phyloP scores from a whole-genome alignment of 2,329 filamentous ascomycete species.

The Ascocoryne sarcoides region DNA sequence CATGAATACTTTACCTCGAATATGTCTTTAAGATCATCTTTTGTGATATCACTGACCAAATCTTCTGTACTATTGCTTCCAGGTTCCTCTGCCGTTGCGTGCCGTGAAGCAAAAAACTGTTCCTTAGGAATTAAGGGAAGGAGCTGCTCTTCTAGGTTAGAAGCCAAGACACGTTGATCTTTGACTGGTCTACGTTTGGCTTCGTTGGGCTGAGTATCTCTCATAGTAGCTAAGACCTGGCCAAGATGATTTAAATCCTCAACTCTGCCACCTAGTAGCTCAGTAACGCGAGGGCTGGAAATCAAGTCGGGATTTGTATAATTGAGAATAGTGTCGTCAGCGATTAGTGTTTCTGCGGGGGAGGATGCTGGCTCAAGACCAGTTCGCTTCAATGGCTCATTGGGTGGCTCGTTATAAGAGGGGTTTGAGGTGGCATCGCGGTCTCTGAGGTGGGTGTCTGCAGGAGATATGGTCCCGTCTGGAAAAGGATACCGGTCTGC shows the following conservation, averaged over 20 bases:
- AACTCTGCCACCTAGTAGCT: slow-evolving; percentile 45
- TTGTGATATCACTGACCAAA: not conserved
- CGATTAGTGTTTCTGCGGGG: slow-evolving; percentile 41
- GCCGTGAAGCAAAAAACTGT: no score
- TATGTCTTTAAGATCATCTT: not conserved
- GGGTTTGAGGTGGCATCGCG: slow-evolving; percentile 34
- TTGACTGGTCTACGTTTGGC: no score
- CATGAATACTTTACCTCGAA: not conserved
- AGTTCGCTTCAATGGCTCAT: not conserved
- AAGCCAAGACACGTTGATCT: no score
- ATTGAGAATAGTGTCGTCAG: slow-evolving; percentile 46
- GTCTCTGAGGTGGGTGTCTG: slow-evolving; percentile 21
- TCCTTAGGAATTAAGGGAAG: no score
- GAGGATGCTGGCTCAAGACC: slow-evolving; percentile 28
- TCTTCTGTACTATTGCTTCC: no score
- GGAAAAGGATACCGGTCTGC: slow-evolving; percentile 36
- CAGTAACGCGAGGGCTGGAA: slow-evolving; percentile 48
- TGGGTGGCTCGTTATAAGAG: not conserved
- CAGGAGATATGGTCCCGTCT: slow-evolving; percentile 40
- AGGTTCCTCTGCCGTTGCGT: no score
- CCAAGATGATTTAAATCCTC: no score
- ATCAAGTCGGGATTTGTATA: slow-evolving; percentile 50
- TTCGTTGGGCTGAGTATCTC: no score
- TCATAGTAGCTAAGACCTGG: no score
- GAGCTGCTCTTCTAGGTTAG: no score